These are phyloP conservation scores for Blastobotrys peoriensis DNA, from an alignment of 805 yeast genomes.

Conservation along the genomic window DNA sequence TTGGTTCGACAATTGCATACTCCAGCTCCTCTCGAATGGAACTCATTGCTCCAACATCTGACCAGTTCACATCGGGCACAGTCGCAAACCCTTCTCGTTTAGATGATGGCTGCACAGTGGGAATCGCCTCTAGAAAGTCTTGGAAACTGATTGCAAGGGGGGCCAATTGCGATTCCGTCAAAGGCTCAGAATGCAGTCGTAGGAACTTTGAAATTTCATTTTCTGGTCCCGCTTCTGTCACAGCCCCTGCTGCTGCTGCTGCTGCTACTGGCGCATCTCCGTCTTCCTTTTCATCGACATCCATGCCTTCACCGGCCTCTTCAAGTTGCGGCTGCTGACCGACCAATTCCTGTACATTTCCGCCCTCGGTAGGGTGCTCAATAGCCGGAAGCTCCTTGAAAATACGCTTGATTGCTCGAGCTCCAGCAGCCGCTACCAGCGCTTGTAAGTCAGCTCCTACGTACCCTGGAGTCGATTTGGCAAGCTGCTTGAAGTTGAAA, in stretches of 20 bases:
- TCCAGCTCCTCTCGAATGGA: constrained; percentile 82
- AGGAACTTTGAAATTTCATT: constrained; percentile 28
- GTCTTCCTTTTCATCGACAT: constrained; percentile 20
- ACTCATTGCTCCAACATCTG: constrained; percentile 83
- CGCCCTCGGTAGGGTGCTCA: background rate
- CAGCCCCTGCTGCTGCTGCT: constrained; percentile 27
- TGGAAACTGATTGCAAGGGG: constrained; percentile 69
- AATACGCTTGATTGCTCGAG: constrained; percentile 86
- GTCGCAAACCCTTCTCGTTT: constrained; percentile 98
- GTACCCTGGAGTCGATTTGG: constrained; percentile 93
- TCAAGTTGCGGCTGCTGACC: constrained; percentile 6
- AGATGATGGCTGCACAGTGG: constrained; percentile 93
- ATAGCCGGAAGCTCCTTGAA: constrained; percentile 42
- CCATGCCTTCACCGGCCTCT: constrained; percentile 27
- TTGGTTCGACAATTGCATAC: constrained; percentile 97
- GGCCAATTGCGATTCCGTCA: constrained; percentile 66
- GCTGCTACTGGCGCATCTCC: constrained; percentile 29
- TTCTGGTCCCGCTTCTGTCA: constrained; percentile 17
- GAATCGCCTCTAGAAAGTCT: constrained; percentile 81
- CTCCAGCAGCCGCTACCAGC: constrained; percentile 90
- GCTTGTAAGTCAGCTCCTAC: constrained; percentile 98
- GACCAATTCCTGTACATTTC: constrained; percentile 4
- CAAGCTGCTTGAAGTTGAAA: constrained; percentile 65
- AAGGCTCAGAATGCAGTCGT: constrained; percentile 67
- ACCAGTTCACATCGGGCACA: constrained; percentile 96